Conservation (phyloP, 2,329 filamentous ascomycete genomes). For the Dactylonectria estremocensis region DNA sequence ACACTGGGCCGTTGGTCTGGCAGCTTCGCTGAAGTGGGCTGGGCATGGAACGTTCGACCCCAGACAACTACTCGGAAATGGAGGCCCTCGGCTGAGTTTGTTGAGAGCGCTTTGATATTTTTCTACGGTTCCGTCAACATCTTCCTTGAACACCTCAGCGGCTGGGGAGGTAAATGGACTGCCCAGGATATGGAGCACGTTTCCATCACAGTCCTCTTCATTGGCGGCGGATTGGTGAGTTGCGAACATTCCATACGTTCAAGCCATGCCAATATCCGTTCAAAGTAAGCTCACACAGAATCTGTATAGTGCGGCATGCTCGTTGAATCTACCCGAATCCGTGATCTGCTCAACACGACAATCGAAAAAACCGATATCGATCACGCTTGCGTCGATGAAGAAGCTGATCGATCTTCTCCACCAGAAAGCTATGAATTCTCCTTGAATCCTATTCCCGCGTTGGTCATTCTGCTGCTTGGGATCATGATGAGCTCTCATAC, state of each 20-base stretch:
- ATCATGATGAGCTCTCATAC: constrained; percentile 97
- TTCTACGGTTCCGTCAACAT: constrained; percentile 91
- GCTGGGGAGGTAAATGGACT: constrained; percentile 80
- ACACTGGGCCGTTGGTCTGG: constrained; percentile 93
- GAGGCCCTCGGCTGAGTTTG: constrained; percentile 88
- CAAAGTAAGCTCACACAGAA: constrained; percentile 40
- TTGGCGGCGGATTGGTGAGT: constrained; percentile 88
- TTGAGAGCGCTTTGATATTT: constrained; percentile 91
- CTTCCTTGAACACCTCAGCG: constrained; percentile 89
- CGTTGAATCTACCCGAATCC: constrained; percentile 81
- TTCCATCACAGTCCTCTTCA: constrained; percentile 93
- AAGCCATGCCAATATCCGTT: background rate
- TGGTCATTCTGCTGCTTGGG: constrained; percentile 89
- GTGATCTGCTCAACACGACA: constrained; percentile 75
- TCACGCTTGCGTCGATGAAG: constrained; percentile 58
- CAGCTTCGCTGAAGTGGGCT: constrained; percentile 90
- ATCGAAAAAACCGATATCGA: constrained; percentile 56
- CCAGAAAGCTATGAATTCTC: constrained; percentile 82
- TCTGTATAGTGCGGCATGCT: constrained; percentile 81
- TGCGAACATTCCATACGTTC: background rate
- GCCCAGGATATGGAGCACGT: constrained; percentile 90
- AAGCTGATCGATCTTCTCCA: constrained; percentile 64
- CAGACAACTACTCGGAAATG: constrained; percentile 69
- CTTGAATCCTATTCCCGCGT: constrained; percentile 88
- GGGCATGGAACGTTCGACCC: constrained; percentile 94